These are phyloP conservation scores for Calonectria leucothoes DNA, from an alignment of 2,329 filamentous ascomycete species.

Conservation along the genomic window DNA sequence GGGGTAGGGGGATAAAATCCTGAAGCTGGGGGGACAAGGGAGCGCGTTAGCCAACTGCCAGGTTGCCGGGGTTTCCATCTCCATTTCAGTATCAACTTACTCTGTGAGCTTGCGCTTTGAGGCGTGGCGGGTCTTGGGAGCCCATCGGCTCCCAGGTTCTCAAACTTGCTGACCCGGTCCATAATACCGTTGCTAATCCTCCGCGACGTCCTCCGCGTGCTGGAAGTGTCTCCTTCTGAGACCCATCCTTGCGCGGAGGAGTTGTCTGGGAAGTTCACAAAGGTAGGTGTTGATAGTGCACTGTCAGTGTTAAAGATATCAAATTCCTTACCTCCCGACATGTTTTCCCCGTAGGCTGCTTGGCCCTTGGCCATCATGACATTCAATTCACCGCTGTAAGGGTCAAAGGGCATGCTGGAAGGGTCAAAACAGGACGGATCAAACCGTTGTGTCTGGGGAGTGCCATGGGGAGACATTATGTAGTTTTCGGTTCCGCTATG, in stretches of 20 bases:
- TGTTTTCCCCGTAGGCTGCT: constrained; percentile 53
- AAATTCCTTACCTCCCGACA: constrained; percentile 59
- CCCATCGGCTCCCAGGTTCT: constrained; percentile 60
- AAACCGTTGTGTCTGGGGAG: constrained; percentile 66
- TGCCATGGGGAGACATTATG: constrained; percentile 66
- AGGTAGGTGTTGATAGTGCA: constrained; percentile 61
- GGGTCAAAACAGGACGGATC: constrained; percentile 58
- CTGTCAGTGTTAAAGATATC: constrained; percentile 61
- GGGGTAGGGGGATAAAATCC: constrained; percentile 77
- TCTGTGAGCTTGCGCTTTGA: constrained; percentile 66
- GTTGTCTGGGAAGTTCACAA: constrained; percentile 63
- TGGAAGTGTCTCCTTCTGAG: constrained; percentile 60
- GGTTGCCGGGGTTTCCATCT: not conserved
- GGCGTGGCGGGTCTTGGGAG: constrained; percentile 70
- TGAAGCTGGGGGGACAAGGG: constrained; percentile 48
- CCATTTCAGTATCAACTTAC: constrained; percentile 56
- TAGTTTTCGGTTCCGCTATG: constrained; percentile 63
- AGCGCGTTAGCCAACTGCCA: not conserved
- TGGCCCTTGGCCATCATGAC: constrained; percentile 61
- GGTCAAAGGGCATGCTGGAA: constrained; percentile 60
- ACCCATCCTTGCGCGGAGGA: constrained; percentile 60
- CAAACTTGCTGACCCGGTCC: constrained; percentile 70
- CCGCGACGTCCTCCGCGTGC: constrained; percentile 54
- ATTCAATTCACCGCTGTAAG: constrained; percentile 56
- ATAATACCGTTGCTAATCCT: constrained; percentile 72